Conservation (phyloP, 2,329 filamentous ascomycete species). For the Cylindrodendrum hubeiense region DNA sequence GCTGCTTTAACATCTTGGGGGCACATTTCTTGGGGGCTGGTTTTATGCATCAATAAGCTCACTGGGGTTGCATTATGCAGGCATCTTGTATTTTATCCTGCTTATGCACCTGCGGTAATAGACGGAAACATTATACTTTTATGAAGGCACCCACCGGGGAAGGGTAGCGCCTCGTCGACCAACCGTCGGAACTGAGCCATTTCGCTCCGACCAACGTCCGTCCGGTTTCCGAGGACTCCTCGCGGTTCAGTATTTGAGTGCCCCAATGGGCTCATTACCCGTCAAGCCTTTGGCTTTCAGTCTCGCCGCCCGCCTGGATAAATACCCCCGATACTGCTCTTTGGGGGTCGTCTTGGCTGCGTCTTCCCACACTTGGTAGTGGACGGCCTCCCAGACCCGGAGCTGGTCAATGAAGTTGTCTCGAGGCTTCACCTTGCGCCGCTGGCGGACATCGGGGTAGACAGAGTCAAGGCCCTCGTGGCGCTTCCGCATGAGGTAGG, state of each 20-base stretch:
- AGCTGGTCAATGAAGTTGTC: conserved; percentile 49
- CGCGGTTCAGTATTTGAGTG: conserved; percentile 18
- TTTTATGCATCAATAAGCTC: background rate
- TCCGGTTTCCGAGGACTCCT: conserved; percentile 18
- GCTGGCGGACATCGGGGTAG: conserved; percentile 36
- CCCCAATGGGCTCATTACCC: conserved; percentile 36
- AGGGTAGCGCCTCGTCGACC: conserved; percentile 5
- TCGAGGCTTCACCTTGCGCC: conserved; percentile 43
- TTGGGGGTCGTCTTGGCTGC: conserved; percentile 42
- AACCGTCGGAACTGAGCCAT: conserved; percentile 21
- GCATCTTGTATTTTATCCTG: background rate
- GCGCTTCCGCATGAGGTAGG: conserved; percentile 49
- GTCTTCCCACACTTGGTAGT: conserved; percentile 47
- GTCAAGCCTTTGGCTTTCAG: conserved; percentile 37
- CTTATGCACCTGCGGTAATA: background rate
- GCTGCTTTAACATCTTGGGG: conserved; percentile 10
- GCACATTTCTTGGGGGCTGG: background rate
- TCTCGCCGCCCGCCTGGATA: conserved; percentile 33
- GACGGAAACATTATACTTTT: conserved; percentile 1
- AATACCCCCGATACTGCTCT: conserved; percentile 38
- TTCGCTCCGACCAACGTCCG: conserved; percentile 18
- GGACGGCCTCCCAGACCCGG: conserved; percentile 47
- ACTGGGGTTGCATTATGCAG: background rate
- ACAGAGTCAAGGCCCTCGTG: conserved; percentile 26
- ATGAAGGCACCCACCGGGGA: background rate